These are phyloP conservation scores for Coemansia sp. DNA, from an alignment of 192 early-diverging fungal genomes.

Conservation along the genomic window DNA sequence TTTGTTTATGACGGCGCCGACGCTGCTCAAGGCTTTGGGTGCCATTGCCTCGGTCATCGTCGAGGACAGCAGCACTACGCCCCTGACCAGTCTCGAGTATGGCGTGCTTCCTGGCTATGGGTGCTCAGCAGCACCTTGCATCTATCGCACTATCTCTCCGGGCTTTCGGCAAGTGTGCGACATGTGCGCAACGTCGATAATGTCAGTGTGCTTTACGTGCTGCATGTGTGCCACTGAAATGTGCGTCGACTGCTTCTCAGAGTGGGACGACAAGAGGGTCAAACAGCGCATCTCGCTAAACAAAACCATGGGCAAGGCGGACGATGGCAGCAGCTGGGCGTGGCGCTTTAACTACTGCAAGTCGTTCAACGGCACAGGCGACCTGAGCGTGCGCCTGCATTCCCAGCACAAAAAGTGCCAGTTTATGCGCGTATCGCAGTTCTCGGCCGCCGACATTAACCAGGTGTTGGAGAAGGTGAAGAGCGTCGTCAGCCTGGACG, in stretches of 20 bases:
- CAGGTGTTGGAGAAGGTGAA: conserved; percentile 3
- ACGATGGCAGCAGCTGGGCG: neutral
- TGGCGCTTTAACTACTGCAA: neutral
- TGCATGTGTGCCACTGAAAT: conserved; percentile 43
- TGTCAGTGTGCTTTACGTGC: conserved; percentile 53
- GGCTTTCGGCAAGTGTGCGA: conserved; percentile 58
- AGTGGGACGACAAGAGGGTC: conserved; percentile 16
- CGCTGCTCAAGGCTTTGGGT: conserved; percentile 7
- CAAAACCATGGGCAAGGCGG: neutral
- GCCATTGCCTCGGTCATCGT: neutral
- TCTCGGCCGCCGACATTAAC: conserved; percentile 8
- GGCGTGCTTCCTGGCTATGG: conserved; percentile 13
- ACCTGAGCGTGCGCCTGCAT: neutral
- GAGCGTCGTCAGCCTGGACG: neutral
- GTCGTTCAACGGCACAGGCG: neutral
- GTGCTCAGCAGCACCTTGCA: conserved; percentile 32
- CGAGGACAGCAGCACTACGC: neutral
- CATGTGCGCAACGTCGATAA: conserved; percentile 52
- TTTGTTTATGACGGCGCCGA: conserved; percentile 9
- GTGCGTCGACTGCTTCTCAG: conserved; percentile 50
- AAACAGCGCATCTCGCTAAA: neutral
- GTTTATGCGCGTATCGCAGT: conserved; percentile 28
- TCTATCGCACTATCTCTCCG: conserved; percentile 5
- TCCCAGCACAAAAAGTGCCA: conserved; percentile 13
- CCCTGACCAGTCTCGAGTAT: conserved; percentile 4